A percentile compares a stretch with the other conserved stretches of the same genome.
These are phyloP conservation scores for Calonectria pseudoreteaudii DNA, from an alignment of 2,329 filamentous ascomycete genomes.

Conservation along the genomic window DNA sequence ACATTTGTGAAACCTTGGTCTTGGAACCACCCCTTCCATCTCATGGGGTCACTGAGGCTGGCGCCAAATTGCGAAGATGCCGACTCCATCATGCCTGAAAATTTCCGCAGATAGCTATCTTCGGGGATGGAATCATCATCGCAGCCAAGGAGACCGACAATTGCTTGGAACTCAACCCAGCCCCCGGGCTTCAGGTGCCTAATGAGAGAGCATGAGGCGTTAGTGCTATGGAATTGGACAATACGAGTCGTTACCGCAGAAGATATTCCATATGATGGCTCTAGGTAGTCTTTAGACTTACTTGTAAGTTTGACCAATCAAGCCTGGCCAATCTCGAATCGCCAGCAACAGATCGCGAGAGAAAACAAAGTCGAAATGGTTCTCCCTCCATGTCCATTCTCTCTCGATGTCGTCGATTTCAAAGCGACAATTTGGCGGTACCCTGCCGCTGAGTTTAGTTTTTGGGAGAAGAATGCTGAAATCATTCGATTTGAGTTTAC, in stretches of 20 bases:
- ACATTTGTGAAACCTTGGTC: constrained; percentile 65
- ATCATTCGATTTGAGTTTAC: not conserved
- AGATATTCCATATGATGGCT: too few species aligned
- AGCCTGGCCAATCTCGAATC: constrained; percentile 45
- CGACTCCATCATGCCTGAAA: constrained; percentile 44
- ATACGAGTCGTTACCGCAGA: not conserved
- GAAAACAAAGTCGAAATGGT: constrained; percentile 51
- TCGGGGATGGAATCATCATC: constrained; percentile 38
- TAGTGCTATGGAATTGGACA: not conserved
- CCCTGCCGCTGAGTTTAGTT: constrained; percentile 39
- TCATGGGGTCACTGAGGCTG: constrained; percentile 41
- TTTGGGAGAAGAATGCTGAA: not conserved
- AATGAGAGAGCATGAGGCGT: not conserved
- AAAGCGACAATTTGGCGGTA: constrained; percentile 51
- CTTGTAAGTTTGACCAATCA: constrained; percentile 51
- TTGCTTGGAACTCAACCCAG: constrained; percentile 39
- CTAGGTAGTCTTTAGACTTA: constrained; percentile 18
- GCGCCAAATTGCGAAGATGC: constrained; percentile 45
- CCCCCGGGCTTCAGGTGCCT: constrained; percentile 31
- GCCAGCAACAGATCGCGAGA: constrained; percentile 45
- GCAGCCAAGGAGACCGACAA: constrained; percentile 37
- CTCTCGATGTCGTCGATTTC: constrained; percentile 53
- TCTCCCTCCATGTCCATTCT: constrained; percentile 51
- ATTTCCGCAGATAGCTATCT: constrained; percentile 38
- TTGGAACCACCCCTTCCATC: constrained; percentile 51